phyloP scores from a whole-genome alignment of 2,329 filamentous ascomycete species.

The Microdochium bolleyi region DNA sequence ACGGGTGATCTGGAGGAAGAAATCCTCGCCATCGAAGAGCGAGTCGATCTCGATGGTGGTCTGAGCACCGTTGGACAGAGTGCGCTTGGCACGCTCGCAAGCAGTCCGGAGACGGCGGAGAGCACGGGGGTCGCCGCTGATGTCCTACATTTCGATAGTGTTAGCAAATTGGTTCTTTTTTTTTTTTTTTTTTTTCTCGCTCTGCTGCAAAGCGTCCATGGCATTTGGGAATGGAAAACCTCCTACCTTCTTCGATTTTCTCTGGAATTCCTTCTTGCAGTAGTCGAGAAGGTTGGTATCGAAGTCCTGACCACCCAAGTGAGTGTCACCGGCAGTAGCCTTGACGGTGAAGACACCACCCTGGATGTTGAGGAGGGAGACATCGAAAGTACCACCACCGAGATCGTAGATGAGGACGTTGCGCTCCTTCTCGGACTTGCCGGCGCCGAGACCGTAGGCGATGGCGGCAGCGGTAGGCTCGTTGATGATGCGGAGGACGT shows the following conservation, averaged over 20 bases:
- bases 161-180: not conserved
- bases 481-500: conserved; percentile 99
- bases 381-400: conserved; percentile 99
- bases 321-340: conserved; percentile 95
- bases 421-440: conserved; percentile 95
- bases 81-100: conserved; percentile 99
- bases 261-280: conserved; percentile 91
- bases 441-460: conserved; percentile 91
- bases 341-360: conserved; percentile 99
- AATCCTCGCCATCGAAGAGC: conserved; percentile 95
- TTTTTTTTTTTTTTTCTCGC: not conserved
- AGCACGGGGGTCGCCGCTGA: conserved; percentile 79
- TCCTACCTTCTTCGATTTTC: conserved; percentile 63
- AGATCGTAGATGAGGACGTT: conserved; percentile 99
- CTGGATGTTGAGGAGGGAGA: conserved; percentile 97
- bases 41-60: conserved; percentile 98
- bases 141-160: conserved; percentile 31
- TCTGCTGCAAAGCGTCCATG: not conserved
- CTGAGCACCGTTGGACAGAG: conserved; percentile 92
- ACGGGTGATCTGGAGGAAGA: conserved; percentile 94
- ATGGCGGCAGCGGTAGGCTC: conserved; percentile 98
- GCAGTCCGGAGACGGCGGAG: conserved; percentile 93
- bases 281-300: conserved; percentile 92
- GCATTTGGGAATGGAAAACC: not conserved
- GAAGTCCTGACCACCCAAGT: conserved; percentile 93